A percentile compares a stretch with the other conserved stretches of the same genome.
Conservation (phyloP, 2,329 filamentous ascomycete species). For the Stemphylium beticola region DNA sequence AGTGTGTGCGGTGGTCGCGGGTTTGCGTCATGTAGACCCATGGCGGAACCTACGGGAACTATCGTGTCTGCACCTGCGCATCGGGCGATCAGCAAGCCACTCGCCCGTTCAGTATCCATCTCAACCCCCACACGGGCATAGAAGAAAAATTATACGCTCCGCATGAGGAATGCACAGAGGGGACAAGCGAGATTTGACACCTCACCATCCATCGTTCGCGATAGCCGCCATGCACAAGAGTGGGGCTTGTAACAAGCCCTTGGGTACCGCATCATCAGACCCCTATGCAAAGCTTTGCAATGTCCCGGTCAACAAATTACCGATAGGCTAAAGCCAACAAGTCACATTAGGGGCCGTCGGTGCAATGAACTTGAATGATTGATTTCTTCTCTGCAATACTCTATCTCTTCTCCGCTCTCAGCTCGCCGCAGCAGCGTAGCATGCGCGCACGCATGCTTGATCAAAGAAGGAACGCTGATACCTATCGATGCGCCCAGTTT, state of each 20-base stretch:
- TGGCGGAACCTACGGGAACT: constrained; percentile 5
- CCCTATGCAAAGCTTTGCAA: too few species aligned
- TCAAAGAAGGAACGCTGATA: constrained; percentile 5
- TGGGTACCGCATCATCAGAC: background rate
- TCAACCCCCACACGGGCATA: background rate
- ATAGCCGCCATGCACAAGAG: constrained; percentile 10
- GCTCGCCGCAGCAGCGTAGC: background rate
- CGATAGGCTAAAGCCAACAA: background rate
- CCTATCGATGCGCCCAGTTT: constrained; percentile 3
- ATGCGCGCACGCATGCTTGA: constrained; percentile 2
- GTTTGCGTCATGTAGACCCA: background rate
- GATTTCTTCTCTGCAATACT: constrained; percentile 6
- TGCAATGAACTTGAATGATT: background rate
- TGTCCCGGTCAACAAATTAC: background rate
- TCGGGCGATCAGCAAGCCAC: constrained; percentile 8
- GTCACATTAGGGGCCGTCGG: background rate
- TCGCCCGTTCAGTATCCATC: background rate
- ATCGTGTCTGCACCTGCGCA: background rate
- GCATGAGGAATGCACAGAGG: background rate
- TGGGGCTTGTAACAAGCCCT: constrained; percentile 7
- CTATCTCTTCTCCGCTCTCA: constrained; percentile 1
- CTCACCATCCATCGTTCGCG: background rate
- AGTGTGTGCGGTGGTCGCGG: background rate
- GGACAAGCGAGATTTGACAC: constrained; percentile 9
- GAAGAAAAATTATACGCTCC: background rate